Percentiles rank a stretch among this genome's conserved stretches.
phyloP scores from a whole-genome alignment of 208 protist genomes.

The Leishmania guyanensis region DNA sequence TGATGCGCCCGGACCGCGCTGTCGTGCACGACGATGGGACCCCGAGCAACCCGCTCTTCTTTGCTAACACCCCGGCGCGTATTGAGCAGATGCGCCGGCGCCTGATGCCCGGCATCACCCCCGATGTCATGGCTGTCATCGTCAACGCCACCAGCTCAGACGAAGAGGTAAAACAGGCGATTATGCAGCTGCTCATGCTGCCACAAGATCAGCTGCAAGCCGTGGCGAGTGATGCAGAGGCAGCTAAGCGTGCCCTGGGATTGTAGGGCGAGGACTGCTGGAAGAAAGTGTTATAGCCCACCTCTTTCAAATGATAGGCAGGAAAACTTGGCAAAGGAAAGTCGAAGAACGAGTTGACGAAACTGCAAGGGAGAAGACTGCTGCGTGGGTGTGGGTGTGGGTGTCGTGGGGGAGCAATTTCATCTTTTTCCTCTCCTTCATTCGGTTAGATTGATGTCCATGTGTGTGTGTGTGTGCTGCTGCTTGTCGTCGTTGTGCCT shows the following conservation, averaged over 20 bases:
- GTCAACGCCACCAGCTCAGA: slow-evolving; percentile 44
- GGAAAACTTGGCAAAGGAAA: not conserved
- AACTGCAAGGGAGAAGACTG: not conserved
- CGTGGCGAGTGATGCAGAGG: slow-evolving; percentile 36
- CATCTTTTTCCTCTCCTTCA: slow-evolving; percentile 1
- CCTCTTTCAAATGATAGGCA: not conserved
- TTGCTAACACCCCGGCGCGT: slow-evolving; percentile 51
- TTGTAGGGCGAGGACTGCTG: not conserved
- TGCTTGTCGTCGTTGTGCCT: not conserved
- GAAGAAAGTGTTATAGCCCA: not conserved
- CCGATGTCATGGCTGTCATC: slow-evolving; percentile 65
- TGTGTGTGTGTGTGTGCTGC: not conserved
- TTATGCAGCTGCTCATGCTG: slow-evolving; percentile 35
- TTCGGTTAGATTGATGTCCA: not conserved
- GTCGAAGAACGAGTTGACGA: not conserved
- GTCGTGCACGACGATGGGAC: slow-evolving; percentile 63
- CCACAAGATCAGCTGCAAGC: slow-evolving; percentile 48
- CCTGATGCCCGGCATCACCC: slow-evolving; percentile 43
- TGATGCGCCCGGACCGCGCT: slow-evolving; percentile 71
- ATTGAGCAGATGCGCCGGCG: slow-evolving; percentile 70
- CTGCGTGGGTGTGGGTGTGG: not conserved
- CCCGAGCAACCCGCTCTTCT: slow-evolving; percentile 64
- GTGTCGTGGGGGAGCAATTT: not conserved
- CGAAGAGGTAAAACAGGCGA: slow-evolving; percentile 43
- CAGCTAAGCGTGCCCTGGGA: slow-evolving; percentile 34